A percentile compares a stretch with the other conserved stretches of the same genome.
phyloP scores from a whole-genome alignment of 768 basidiomycete species.

The Leccinum aurantiacum region DNA sequence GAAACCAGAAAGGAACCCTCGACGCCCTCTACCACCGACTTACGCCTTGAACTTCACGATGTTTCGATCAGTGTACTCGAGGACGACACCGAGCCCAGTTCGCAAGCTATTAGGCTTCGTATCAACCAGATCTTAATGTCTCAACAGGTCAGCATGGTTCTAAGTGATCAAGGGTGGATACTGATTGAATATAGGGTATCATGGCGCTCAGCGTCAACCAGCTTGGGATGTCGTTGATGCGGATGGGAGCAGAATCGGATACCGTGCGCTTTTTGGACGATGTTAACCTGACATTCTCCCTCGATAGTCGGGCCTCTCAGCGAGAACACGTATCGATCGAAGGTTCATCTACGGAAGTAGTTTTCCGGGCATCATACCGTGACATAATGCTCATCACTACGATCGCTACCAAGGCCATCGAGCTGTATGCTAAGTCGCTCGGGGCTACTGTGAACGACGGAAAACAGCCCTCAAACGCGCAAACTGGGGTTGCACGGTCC shows the following conservation, averaged over 20 bases:
- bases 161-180: not conserved
- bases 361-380: conserved; percentile 93
- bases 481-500: conserved; percentile 4
- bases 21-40: conserved; percentile 41
- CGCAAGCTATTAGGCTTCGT: conserved; percentile 85
- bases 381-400: conserved; percentile 88
- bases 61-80: conserved; percentile 88
- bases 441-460: conserved; percentile 12
- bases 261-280: conserved; percentile 92
- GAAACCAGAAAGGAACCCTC: conserved; percentile 15
- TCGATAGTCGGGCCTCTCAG: conserved; percentile 79
- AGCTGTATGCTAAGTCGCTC: conserved; percentile 59
- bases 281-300: conserved; percentile 80
- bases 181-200: conserved; percentile 57
- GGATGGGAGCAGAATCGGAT: conserved; percentile 82
- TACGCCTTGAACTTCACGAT: conserved; percentile 87
- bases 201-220: conserved; percentile 75
- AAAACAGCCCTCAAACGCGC: conserved; percentile 11
- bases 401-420: conserved; percentile 84
- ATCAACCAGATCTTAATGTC: conserved; percentile 84
- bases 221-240: conserved; percentile 91
- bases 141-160: conserved; percentile 67
- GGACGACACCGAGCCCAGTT: conserved; percentile 71
- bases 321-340: conserved; percentile 81
- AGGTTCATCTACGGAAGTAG: conserved; percentile 73